phyloP scores from a whole-genome alignment of 805 yeast species.

The Kluyveromyces siamensis region DNA sequence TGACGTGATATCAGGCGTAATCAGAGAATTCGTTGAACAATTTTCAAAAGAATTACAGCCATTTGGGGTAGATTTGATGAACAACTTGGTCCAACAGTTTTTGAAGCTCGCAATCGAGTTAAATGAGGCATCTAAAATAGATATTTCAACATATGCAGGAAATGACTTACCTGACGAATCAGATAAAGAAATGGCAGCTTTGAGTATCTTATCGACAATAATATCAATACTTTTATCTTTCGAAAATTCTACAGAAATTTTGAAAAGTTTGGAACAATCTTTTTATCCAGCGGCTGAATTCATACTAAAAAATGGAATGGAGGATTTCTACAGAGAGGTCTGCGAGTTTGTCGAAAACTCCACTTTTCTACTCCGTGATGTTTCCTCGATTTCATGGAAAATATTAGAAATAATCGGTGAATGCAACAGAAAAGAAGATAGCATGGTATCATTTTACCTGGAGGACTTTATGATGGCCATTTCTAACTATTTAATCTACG shows the following conservation, averaged over 20 bases:
- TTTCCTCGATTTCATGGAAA: conserved; percentile 70
- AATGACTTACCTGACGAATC: conserved; percentile 34
- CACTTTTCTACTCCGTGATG: conserved; percentile 48
- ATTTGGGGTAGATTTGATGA: conserved; percentile 65
- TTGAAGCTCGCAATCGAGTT: conserved; percentile 60
- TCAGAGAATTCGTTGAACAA: conserved; percentile 91
- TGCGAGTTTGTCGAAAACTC: conserved; percentile 68
- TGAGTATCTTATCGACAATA: conserved; percentile 74
- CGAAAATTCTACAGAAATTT: conserved; percentile 67
- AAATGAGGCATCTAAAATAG: conserved; percentile 46
- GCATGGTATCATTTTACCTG: conserved; percentile 53
- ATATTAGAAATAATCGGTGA: conserved; percentile 44
- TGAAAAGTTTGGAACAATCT: conserved; percentile 53
- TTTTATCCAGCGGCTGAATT: conserved; percentile 61
- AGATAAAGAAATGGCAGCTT: conserved; percentile 75
- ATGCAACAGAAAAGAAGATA: conserved; percentile 28
- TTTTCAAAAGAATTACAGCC: conserved; percentile 87
- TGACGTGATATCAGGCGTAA: conserved; percentile 79
- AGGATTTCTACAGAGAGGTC: conserved; percentile 67
- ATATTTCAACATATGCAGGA: conserved; percentile 27
- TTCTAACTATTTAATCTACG: conserved; percentile 63
- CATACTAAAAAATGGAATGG: conserved; percentile 56
- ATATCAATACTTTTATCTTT: conserved; percentile 73
- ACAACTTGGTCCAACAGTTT: conserved; percentile 64
- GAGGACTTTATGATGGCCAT: conserved; percentile 72